Evolutionary conservation across 495 filamentous ascomycete species (phyloP).

Genomic region (Xylaria palmicola): DNA sequence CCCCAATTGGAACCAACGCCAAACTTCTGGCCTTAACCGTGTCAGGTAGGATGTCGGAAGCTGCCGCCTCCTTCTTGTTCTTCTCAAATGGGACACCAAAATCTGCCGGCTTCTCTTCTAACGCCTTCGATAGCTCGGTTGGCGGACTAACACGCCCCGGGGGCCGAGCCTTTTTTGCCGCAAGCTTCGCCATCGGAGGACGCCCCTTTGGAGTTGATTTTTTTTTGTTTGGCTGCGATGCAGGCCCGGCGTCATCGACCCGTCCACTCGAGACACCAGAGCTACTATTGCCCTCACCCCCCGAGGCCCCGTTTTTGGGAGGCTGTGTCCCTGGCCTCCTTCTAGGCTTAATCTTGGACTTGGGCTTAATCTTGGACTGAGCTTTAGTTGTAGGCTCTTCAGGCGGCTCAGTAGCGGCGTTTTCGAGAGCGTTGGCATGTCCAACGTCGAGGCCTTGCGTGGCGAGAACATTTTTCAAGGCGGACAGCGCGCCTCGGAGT

Average conservation of each 20-base stretch:
- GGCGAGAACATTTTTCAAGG: conserved; percentile 27
- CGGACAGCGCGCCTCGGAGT: conserved; percentile 22
- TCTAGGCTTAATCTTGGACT: too few relatives aligned
- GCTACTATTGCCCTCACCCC: too few relatives aligned
- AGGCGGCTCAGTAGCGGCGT: too few relatives aligned
- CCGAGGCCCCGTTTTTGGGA: too few relatives aligned
- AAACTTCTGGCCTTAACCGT: conserved; percentile 28
- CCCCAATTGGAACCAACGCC: conserved; percentile 44
- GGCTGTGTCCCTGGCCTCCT: too few relatives aligned
- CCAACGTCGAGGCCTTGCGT: conserved; percentile 25
- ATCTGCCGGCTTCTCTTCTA: background rate
- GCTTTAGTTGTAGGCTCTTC: background rate
- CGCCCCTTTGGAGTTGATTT: too few relatives aligned
- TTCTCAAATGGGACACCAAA: background rate
- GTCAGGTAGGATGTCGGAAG: background rate
- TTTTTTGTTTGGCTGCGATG: too few relatives aligned
- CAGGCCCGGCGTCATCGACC: too few relatives aligned
- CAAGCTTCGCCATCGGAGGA: too few relatives aligned
- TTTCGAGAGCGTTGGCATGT: conserved; percentile 6
- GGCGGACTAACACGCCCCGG: too few relatives aligned
- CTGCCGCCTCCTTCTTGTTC: background rate
- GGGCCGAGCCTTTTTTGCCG: too few relatives aligned
- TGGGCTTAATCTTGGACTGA: background rate
- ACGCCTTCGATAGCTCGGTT: background rate
- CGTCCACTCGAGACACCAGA: too few relatives aligned